Evolutionary conservation across 1,139 yeast genomes (phyloP).

Genomic region (Yamadazyma songkhlaensis): DNA sequence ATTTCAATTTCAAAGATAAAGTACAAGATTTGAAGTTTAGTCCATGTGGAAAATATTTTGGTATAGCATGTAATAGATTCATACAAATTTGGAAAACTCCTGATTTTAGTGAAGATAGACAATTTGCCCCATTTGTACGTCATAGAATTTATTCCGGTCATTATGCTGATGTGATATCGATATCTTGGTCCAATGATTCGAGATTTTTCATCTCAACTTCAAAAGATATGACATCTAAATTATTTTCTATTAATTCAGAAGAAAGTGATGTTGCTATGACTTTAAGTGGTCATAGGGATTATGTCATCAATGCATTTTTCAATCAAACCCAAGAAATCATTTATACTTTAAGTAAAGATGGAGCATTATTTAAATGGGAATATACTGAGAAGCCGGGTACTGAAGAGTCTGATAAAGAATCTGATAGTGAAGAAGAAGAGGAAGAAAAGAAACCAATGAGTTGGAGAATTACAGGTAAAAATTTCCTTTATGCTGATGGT

Average conservation of each 20-base stretch:
- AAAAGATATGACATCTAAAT: conserved; percentile 83
- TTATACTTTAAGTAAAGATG: conserved; percentile 91
- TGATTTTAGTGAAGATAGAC: conserved; percentile 65
- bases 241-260: conserved; percentile 72
- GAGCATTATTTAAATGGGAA: conserved; percentile 92
- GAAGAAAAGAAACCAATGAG: conserved; percentile 30
- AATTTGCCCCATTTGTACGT: conserved; percentile 93
- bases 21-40: conserved; percentile 79
- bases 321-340: conserved; percentile 81
- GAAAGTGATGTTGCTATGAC: conserved; percentile 84
- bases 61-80: conserved; percentile 78
- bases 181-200: conserved; percentile 90
- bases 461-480: conserved; percentile 84
- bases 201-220: conserved; percentile 84
- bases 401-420: conserved; percentile 35
- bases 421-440: conserved; percentile 35
- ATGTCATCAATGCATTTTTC: conserved; percentile 84
- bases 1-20: conserved; percentile 83
- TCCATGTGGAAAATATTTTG: conserved; percentile 86
- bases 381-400: conserved; percentile 53
- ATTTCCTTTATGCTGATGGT: conserved; percentile 71
- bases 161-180: conserved; percentile 71
- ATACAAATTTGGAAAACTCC: conserved; percentile 96
- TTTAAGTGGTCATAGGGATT: conserved; percentile 89
- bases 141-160: conserved; percentile 93